These are phyloP conservation scores for Oryza brachyantha DNA, from an alignment of 176 grass and related monocot genomes.

Conservation along the genomic window DNA sequence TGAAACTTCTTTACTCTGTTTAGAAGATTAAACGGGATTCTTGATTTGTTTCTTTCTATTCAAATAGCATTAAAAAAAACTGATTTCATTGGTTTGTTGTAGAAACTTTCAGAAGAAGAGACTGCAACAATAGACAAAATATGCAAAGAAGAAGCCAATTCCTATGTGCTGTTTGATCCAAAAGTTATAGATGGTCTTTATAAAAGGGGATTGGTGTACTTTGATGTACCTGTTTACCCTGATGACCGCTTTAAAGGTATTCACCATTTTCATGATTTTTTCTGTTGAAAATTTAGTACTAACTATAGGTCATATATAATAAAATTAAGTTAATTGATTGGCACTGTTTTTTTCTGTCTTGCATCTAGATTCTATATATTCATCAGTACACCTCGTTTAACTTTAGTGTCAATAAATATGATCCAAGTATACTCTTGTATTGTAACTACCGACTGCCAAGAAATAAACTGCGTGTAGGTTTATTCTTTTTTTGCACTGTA, in stretches of 20 bases:
- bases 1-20: neutral
- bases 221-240: conserved; percentile 92
- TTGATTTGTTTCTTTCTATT: neutral
- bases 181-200: conserved; percentile 77
- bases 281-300: neutral
- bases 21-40: neutral
- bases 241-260: conserved; percentile 94
- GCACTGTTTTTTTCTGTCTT: conserved; percentile 13
- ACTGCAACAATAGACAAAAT: conserved; percentile 94
- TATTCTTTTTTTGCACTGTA: conserved; percentile 1
- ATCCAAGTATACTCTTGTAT: neutral
- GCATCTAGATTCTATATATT: conserved; percentile 5
- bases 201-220: conserved; percentile 80
- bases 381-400: conserved; percentile 20
- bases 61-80: neutral
- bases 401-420: neutral
- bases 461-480: neutral
- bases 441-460: neutral
- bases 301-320: conserved; percentile 3
- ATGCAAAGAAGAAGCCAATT: conserved; percentile 98
- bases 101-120: conserved; percentile 99
- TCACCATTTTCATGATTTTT: conserved; percentile 34
- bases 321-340: conserved; percentile 13
- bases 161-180: conserved; percentile 87
- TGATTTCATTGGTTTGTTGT: conserved; percentile 38